Evolutionary conservation across 2,329 filamentous ascomycete species (phyloP), one percentile per base, ranked within the genome.

Genomic region (Xylariaceae sp.): DNA sequence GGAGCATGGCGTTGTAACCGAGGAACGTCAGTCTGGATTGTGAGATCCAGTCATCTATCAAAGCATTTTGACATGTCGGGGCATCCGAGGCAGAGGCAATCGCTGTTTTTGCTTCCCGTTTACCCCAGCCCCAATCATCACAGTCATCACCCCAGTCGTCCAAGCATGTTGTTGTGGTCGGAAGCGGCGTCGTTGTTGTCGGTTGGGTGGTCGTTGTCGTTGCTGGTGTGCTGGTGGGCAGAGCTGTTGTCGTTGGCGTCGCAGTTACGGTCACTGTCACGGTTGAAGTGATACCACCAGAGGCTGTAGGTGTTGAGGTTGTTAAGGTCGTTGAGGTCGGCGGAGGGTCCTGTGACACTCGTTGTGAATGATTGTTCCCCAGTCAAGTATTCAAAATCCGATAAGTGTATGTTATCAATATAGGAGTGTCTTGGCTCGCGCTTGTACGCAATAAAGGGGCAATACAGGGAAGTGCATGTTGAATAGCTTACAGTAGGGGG

Each of bases 1-100:
- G 68, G 2, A 76, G 67, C 66, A 83, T 68, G 35, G 80, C 72
- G 59, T 84, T 84, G 69, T 83, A 83, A 58, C 71, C 77, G 14
- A 84, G 66, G 64, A 84, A 84, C 1, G 77, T 81, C 45, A 83
- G 64, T 30, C 80, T 77, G 6, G 80, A 83, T 61, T 84, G 81
- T 9, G 80, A 83, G 47, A 71, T 72, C 74, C 77, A 84, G 66
- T 84, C 81, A 54, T 84, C 81, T 47, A 83, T 71, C 22, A 80
- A 60, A 6, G 78, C 64, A 33, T 68, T 62, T 11, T 66, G 63
- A 59, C 76, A 80, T 1, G 55, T 52, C 0, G 51, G 50, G 2
- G 31, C 35, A 5, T 31, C 31, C 17, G n/a, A 17, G 9, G n/a
- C 19, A 22, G 11, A 5, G 14, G 36, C 36, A 6, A 46, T 18